Base-by-base conservation (phyloP, 345 rosid genomes). In the Turritis glabra region DNA sequence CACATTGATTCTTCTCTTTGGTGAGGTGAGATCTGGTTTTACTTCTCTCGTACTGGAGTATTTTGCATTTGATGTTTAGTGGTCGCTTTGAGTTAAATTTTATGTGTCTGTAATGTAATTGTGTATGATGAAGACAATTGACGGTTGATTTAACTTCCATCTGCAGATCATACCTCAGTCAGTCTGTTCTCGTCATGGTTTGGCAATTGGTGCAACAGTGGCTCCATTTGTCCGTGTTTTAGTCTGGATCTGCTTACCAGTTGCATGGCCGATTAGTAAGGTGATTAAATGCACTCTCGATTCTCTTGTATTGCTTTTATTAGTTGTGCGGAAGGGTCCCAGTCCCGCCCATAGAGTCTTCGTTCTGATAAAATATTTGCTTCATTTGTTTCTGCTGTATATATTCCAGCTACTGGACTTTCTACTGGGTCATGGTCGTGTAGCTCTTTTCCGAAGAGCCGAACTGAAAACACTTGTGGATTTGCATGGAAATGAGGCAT, bases 251-350 rank as follows among this genome's bases (percentile, higher is more conserved):
- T 93, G 97, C 81, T 88, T 74, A 69, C 98, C 97, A 19, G 73
- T 90, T 81, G 92, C 98, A 29, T 93, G 81, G 75, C 97, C 98
- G 1, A 93, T 93, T 67, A 93, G 97, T 91, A 93, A 93, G 93
- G 98, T 92, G 32, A 25, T 25, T 8, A 17, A 56, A 37, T 27
- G 7, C 54, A 8, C 8, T 18, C 22, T 13, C 0, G 3, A 14
- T 12, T 41, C 14, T 23, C 33, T 47, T 32, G 26, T 27, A 22
- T 59, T 59, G 27, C 1, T 21, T 8, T 14, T 46, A n/a, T 40
- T 10, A 2, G 13, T 52, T 53, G n/a, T 12, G 19, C 23, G 2
- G 47, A 0, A 40, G 17, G 27, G 14, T 19, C 44, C 30, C 25
- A 5, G 71, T 8, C 38, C 25, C 6, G 15, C 5, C 2, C 22